phyloP scores from a whole-genome alignment of 495 filamentous ascomycete genomes.

The Barbatosphaeria neglecta region DNA sequence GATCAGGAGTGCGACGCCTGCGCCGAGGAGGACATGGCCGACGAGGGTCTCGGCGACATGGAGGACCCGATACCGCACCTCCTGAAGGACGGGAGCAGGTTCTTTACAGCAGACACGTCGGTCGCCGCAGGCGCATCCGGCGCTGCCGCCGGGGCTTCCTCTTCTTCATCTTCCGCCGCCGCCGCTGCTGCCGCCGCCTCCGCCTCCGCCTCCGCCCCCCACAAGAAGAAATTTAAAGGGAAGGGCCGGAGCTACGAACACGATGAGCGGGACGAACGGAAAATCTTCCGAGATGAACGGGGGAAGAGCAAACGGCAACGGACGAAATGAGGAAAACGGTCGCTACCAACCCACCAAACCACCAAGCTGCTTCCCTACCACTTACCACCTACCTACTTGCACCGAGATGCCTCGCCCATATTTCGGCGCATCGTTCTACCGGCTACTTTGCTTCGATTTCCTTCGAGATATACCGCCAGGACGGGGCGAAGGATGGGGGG shows the following conservation, averaged over 20 bases:
- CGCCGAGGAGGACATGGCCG: constrained; percentile 11
- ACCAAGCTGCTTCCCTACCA: neutral
- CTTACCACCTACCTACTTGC: neutral
- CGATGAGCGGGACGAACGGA: neutral
- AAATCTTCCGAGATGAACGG: neutral
- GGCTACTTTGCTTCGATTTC: too few species aligned
- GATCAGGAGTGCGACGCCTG: constrained; percentile 26
- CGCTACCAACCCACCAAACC: too few species aligned
- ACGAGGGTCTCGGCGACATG: constrained; percentile 22
- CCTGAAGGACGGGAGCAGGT: too few species aligned
- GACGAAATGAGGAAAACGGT: constrained; percentile 1
- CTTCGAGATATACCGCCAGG: too few species aligned
- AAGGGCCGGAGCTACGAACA: neutral
- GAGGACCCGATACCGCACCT: too few species aligned
- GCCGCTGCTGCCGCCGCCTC: neutral
- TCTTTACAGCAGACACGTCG: too few species aligned
- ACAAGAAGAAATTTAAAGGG: constrained; percentile 5
- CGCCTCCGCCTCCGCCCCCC: neutral
- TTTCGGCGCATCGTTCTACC: too few species aligned
- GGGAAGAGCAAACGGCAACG: constrained; percentile 6
- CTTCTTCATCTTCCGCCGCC: too few species aligned
- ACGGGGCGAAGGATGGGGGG: too few species aligned
- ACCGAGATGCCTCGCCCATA: too few species aligned
- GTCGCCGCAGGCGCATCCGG: too few species aligned
- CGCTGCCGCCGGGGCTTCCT: too few species aligned